Evolutionary conservation across 1,284 basidiomycete species (phyloP).

Genomic region (Malassezia dermatis): DNA sequence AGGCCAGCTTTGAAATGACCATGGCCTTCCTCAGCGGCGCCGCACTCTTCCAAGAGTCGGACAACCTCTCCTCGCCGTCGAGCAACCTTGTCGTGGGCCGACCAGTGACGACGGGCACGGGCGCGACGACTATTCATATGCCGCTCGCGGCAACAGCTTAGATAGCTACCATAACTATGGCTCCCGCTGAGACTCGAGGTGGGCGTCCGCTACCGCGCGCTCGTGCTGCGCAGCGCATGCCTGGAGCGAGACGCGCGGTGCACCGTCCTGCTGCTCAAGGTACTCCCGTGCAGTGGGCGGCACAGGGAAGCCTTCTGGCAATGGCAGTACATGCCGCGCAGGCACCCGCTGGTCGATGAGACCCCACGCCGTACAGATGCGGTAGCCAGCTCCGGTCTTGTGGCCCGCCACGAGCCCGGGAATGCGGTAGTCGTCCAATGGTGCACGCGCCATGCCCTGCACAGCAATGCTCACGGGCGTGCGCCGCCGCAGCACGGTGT

Average conservation of each 20-base stretch:
- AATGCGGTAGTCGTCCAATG: constrained; percentile 3
- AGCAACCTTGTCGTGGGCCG: constrained; percentile 70
- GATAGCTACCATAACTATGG: not conserved
- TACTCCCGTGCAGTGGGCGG: not conserved
- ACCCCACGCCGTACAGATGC: not conserved
- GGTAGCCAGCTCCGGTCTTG: not conserved
- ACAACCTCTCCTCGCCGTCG: constrained; percentile 76
- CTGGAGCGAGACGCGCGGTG: not conserved
- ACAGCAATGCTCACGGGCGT: not conserved
- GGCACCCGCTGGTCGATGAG: not conserved
- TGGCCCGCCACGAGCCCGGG: constrained; percentile 1
- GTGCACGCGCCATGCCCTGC: not conserved
- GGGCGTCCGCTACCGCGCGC: not conserved
- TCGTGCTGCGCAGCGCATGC: not conserved
- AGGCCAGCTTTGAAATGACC: constrained; percentile 95
- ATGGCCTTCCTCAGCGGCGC: constrained; percentile 91
- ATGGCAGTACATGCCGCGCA: not conserved
- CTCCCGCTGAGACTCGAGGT: not conserved
- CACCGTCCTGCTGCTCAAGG: not conserved
- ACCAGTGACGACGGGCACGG: constrained; percentile 38
- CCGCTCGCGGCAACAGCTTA: constrained; percentile 19
- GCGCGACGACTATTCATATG: constrained; percentile 31
- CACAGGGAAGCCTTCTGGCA: constrained; percentile 1
- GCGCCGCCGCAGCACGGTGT: not conserved
- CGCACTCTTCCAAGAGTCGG: constrained; percentile 84